Evolutionary conservation across 495 filamentous ascomycete species (phyloP), one percentile per base, ranked within the genome.

Genomic region (Penicillium lividum): DNA sequence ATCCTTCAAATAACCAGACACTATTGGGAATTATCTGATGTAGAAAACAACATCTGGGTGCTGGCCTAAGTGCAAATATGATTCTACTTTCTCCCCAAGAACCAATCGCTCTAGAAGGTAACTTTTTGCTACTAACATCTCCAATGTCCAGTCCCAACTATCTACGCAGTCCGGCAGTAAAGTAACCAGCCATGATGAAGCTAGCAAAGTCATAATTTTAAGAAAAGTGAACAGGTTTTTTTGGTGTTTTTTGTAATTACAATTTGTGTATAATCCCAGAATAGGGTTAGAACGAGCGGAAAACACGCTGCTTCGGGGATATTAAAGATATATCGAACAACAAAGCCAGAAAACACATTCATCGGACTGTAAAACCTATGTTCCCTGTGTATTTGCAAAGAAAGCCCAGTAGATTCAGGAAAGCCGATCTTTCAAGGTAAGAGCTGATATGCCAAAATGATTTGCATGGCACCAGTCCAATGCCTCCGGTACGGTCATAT

Each of bases 271-370:
- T 34, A 58, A 42, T 51, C 40, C 28, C 46, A 51, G 34, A 44
- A 49, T 44, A 55, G 49, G 58, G 58, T 60, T 61, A 53, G 59
- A 76, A 74, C 67, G 71, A 74, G 72, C 64, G 72, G 66, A 68
- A 55, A 75, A 74, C 71, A 72, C 71, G 68, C 69, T 71, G 66
- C 63, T 76, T 75, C 66, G 62, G 71, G 73, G 72, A 75, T 76
- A 78, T 78, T 78, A 78, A 76, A 76, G 68, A 72, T 71, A 75
- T 77, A 77, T 78, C 70, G 67, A 68, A 72, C 70, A 75, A 67
- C 61, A 74, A 76, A 70, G 65, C 67, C 58, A 68, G 65, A 73
- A 74, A 70, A 69, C 65, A 69, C 64, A 69, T 65, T 55, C 68
- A 65, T 72, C 64, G 68, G 75, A 69, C 69, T 70, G 71, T 22